Evolutionary conservation across 805 yeast genomes (phyloP), one percentile per base, ranked within the genome.

Genomic region (Wickerhamomyces silvicola): DNA sequence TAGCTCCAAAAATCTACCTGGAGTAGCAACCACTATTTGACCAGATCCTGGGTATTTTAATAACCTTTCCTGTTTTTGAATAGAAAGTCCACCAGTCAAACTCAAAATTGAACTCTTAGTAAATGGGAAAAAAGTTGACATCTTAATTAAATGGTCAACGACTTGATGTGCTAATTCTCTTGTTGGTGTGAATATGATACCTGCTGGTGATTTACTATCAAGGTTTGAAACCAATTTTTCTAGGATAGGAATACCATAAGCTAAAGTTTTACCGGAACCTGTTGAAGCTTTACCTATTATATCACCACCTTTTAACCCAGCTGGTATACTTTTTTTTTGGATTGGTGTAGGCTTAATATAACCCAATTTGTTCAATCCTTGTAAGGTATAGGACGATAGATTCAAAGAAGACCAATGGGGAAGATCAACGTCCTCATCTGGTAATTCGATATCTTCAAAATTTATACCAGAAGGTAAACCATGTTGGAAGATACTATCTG

Each of bases 151-250:
- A 60, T 92, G 97, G 38, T 80, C 75, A 24, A 78, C 76, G 30
- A 92, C 96, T 60, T 92, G 99, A 43, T 82, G 90, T 0, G 95
- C 97, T 48, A 92, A 69, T 56, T 92, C 99, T 66, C 99, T 73
- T 0, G 99, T 92, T 20, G 99, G 99, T 0, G 95, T 81, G 50
- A 92, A 82, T 18, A 92, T 72, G 10, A 92, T 63, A 5, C 87
- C 97, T 5, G 76, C 62, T 4, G 95, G 88, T 15, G 67, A 49
- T 15, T 50, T 54, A 4, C 50, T 45, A 5, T 52, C 44, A 6
- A 46, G 33, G 10, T 39, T 35, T 6, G 56, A 35, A 13, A 76
- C 45, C 37, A 73, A 70, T 37, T 68, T 72, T 50, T 90, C 95
- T 38, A 92, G 56, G 18, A 94, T 79, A 8, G 98, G 97, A 18